Conservation (phyloP, 139 green algal genomes). For the Diplosphaera chodatii region DNA sequence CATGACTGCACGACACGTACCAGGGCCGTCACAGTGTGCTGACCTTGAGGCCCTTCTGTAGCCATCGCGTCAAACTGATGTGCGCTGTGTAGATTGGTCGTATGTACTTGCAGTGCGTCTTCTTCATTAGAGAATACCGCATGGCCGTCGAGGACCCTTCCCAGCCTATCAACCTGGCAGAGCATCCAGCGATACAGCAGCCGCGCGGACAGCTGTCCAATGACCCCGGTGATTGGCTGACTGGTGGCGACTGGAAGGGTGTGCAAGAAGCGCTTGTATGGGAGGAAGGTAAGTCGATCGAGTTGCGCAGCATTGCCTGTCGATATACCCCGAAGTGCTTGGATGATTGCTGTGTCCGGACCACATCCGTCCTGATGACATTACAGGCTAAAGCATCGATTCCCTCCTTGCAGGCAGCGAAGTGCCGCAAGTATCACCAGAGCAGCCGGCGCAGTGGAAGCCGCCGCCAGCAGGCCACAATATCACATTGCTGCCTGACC, state of each 20-base stretch:
- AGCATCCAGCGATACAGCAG: background rate
- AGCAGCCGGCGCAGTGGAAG: background rate
- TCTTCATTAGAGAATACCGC: background rate
- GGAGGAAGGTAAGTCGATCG: background rate
- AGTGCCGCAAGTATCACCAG: too few species aligned
- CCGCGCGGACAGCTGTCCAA: background rate
- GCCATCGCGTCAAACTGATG: too few species aligned
- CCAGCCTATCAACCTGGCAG: background rate
- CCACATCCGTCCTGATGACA: too few species aligned
- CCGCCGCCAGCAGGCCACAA: background rate
- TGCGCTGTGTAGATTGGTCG: too few species aligned
- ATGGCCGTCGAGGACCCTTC: background rate
- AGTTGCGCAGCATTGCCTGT: too few species aligned
- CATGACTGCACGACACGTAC: too few species aligned
- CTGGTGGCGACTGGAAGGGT: background rate
- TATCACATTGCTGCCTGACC: background rate
- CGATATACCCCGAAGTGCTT: too few species aligned
- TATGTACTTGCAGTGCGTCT: background rate
- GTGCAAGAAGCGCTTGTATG: background rate
- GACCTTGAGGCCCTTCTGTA: too few species aligned
- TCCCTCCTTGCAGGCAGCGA: too few species aligned
- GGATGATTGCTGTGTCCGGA: too few species aligned
- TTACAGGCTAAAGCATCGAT: too few species aligned
- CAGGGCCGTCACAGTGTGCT: too few species aligned
- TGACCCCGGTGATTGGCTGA: background rate